Percentiles rank a stretch among this genome's conserved stretches.
phyloP scores from a whole-genome alignment of 2,329 filamentous ascomycete species.

The Ophiostoma novo-ulmi region DNA sequence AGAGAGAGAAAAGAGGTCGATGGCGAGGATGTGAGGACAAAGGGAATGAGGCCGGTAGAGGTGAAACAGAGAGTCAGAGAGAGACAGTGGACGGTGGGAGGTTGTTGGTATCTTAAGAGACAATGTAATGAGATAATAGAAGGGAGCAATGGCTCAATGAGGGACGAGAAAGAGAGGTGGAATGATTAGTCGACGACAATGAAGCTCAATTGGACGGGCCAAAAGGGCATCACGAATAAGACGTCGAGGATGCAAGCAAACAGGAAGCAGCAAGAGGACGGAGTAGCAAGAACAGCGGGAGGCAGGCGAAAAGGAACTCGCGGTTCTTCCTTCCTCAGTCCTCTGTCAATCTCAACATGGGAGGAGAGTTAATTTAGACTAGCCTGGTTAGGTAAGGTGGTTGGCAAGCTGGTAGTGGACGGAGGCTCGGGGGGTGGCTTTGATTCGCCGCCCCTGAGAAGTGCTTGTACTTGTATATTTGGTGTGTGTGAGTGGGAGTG shows the following conservation, averaged over 20 bases:
- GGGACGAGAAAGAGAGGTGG: slow-evolving; percentile 1
- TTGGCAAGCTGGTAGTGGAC: slow-evolving; percentile 19
- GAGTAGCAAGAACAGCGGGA: slow-evolving; percentile 22
- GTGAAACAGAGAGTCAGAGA: neutral
- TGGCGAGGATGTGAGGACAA: slow-evolving; percentile 6
- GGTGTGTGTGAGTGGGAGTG: neutral
- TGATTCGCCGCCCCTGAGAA: slow-evolving; percentile 25
- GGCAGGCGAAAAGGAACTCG: slow-evolving; percentile 15
- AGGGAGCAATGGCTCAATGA: slow-evolving; percentile 9
- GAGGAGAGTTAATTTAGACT: slow-evolving; percentile 19
- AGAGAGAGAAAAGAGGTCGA: neutral
- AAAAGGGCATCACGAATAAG: slow-evolving; percentile 19
- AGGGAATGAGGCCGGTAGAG: slow-evolving; percentile 13
- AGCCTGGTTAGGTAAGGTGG: slow-evolving; percentile 24
- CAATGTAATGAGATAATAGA: neutral
- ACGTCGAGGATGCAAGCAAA: slow-evolving; percentile 17
- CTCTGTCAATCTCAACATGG: slow-evolving; percentile 8
- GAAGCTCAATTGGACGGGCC: slow-evolving; percentile 19
- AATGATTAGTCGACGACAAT: neutral
- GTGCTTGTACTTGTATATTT: slow-evolving; percentile 8
- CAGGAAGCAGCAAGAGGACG: slow-evolving; percentile 9
- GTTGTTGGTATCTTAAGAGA: neutral
- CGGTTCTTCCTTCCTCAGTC: neutral
- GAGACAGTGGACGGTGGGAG: neutral
- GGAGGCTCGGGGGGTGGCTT: slow-evolving; percentile 4